phyloP scores from a whole-genome alignment of 768 basidiomycete species.

The Naganishia antarctica region DNA sequence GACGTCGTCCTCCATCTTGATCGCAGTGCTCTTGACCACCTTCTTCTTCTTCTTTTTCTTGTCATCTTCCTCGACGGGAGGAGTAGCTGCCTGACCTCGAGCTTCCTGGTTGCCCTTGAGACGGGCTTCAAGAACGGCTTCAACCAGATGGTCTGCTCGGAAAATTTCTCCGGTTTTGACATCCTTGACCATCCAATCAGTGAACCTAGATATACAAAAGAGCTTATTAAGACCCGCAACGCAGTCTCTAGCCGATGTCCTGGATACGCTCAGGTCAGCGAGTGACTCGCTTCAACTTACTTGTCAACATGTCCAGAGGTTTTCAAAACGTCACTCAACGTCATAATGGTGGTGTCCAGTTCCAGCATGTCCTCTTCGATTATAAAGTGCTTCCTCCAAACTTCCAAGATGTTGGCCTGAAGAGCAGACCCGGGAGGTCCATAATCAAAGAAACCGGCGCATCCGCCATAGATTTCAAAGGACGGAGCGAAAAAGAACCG shows the following conservation, averaged over 20 bases:
- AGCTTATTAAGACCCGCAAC: too few species aligned
- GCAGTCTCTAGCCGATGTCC: too few species aligned
- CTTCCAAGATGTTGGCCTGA: conserved; percentile 91
- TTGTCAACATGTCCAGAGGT: conserved; percentile 95
- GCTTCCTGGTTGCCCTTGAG: conserved; percentile 88
- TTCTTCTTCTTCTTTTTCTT: conserved; percentile 67
- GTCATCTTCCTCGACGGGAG: conserved; percentile 60
- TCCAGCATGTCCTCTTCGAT: conserved; percentile 98
- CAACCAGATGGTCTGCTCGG: conserved; percentile 92
- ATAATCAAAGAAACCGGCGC: conserved; percentile 92
- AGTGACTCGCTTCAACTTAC: conserved; percentile 34
- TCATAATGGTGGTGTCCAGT: conserved; percentile 97
- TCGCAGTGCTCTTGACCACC: conserved; percentile 61
- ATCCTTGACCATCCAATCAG: conserved; percentile 99
- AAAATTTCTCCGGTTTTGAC: conserved; percentile 90
- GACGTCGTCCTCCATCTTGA: conserved; percentile 67
- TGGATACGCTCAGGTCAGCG: neutral
- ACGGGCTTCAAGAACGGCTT: conserved; percentile 81
- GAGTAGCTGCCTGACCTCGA: conserved; percentile 57
- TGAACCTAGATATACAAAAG: conserved; percentile 62
- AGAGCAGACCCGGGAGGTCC: conserved; percentile 92
- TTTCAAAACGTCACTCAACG: conserved; percentile 87
- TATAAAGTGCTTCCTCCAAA: conserved; percentile 98
- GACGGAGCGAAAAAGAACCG: conserved; percentile 98
- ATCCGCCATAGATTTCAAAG: conserved; percentile 98